Evolutionary conservation across 2,329 filamentous ascomycete genomes (phyloP).

Genomic region (Escovopsis sp.): DNA sequence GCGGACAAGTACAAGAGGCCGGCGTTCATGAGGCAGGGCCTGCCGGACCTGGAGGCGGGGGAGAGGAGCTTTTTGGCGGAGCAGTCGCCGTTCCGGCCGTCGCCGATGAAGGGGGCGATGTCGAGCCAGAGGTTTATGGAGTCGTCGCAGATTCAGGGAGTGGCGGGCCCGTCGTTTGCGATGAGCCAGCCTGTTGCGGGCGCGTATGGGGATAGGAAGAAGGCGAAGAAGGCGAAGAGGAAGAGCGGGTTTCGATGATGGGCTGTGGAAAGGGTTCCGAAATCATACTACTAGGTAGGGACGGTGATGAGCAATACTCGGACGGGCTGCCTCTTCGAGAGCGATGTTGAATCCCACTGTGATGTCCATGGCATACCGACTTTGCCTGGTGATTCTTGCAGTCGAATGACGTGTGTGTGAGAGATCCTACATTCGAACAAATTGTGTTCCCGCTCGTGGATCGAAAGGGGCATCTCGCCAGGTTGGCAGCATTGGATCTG

Average conservation of each 20-base stretch:
- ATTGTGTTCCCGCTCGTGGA: too few relatives aligned
- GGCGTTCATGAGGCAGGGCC: conserved; percentile 13
- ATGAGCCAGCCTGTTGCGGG: conserved; percentile 33
- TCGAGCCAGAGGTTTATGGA: conserved; percentile 20
- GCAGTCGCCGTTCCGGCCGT: conserved; percentile 6
- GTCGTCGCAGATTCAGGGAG: conserved; percentile 20
- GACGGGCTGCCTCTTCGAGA: too few relatives aligned
- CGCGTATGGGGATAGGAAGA: conserved; percentile 28
- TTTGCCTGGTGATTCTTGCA: too few relatives aligned
- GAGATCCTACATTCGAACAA: too few relatives aligned
- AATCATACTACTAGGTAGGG: too few relatives aligned
- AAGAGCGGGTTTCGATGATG: conserved; percentile 26
- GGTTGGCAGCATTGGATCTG: too few relatives aligned
- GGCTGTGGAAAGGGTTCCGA: too few relatives aligned
- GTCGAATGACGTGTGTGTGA: too few relatives aligned
- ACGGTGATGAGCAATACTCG: too few relatives aligned
- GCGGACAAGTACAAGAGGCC: conserved; percentile 20
- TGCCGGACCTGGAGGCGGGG: conserved; percentile 4
- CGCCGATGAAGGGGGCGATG: conserved; percentile 16
- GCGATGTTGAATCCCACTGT: too few relatives aligned
- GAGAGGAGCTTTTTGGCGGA: conserved; percentile 3
- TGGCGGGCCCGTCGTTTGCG: conserved; percentile 15
- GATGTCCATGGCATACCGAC: too few relatives aligned
- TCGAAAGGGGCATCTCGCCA: too few relatives aligned
- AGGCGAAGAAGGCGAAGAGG: conserved; percentile 28